phyloP scores from a whole-genome alignment of 495 filamentous ascomycete species.

The Staphylotrichum tortipilum region DNA sequence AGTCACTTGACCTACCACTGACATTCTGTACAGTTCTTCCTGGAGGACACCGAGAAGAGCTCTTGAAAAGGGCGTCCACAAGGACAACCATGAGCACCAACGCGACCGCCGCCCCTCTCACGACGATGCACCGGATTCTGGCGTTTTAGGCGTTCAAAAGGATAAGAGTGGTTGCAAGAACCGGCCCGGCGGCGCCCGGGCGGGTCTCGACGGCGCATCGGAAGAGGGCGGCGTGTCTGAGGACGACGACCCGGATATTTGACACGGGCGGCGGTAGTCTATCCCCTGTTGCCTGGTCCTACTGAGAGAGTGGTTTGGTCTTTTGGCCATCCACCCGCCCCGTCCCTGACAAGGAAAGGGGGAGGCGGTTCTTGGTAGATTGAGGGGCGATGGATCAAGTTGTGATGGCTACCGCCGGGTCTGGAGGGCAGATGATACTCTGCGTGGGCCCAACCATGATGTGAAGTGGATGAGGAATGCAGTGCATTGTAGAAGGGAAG shows the following conservation, averaged over 20 bases:
- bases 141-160: conserved; percentile 40
- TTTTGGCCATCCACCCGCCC: background rate
- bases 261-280: conserved; percentile 37
- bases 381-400: conserved; percentile 41
- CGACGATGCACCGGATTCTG: conserved; percentile 32
- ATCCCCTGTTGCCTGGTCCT: conserved; percentile 50
- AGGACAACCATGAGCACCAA: conserved; percentile 29
- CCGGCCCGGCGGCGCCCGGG: conserved; percentile 24
- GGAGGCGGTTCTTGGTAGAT: conserved; percentile 28
- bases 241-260: conserved; percentile 38
- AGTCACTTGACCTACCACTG: conserved; percentile 4
- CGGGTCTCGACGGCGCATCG: conserved; percentile 21
- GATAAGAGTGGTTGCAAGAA: conserved; percentile 15
- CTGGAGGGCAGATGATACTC: background rate
- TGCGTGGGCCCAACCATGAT: background rate
- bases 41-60: conserved; percentile 63
- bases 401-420: conserved; percentile 31
- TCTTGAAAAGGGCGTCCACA: conserved; percentile 54
- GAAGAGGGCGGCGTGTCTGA: conserved; percentile 32
- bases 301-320: conserved; percentile 15
- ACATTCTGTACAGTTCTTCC: conserved; percentile 57
- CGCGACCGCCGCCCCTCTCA: conserved; percentile 19
- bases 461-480: no score
- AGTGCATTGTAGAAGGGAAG: no score
- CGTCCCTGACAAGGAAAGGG: background rate